phyloP scores from a whole-genome alignment of 345 rosid species.

The Alliaria petiolata region DNA sequence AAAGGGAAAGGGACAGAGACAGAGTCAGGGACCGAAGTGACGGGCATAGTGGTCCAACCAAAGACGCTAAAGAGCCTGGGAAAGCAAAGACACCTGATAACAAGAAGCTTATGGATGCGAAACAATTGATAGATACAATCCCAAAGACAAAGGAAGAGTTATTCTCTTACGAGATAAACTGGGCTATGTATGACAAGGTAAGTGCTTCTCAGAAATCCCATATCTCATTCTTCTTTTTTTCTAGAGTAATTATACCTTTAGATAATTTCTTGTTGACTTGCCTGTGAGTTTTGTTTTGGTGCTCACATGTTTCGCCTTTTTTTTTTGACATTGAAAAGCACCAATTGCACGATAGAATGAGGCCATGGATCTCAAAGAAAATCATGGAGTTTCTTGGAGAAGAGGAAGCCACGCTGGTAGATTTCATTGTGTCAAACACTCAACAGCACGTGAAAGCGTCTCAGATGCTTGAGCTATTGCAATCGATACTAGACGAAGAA shows the following conservation, averaged over 20 bases:
- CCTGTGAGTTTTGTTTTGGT: slow-evolving; percentile 6
- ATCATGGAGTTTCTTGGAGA: slow-evolving; percentile 94
- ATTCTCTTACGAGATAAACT: slow-evolving; percentile 85
- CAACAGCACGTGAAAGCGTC: slow-evolving; percentile 85
- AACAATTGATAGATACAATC: slow-evolving; percentile 95
- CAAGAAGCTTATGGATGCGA: slow-evolving; percentile 88
- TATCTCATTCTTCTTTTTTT: background rate
- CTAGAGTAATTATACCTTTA: background rate
- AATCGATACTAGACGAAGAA: slow-evolving; percentile 84
- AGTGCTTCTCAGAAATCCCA: slow-evolving; percentile 15
- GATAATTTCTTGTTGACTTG: background rate
- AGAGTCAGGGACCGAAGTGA: slow-evolving; percentile 58
- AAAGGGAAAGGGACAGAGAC: slow-evolving; percentile 45
- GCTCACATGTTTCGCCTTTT: background rate
- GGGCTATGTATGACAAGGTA: slow-evolving; percentile 90
- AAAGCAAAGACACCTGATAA: slow-evolving; percentile 66
- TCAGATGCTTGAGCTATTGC: slow-evolving; percentile 87
- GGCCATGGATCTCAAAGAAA: slow-evolving; percentile 98
- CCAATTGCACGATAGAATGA: slow-evolving; percentile 86
- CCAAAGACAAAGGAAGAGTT: slow-evolving; percentile 97
- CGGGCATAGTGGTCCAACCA: slow-evolving; percentile 38
- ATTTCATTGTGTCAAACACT: slow-evolving; percentile 80
- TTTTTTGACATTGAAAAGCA: slow-evolving; percentile 38
- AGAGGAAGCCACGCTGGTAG: slow-evolving; percentile 84
- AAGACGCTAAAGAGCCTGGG: slow-evolving; percentile 35